Percentiles rank a stretch among this genome's conserved stretches.
These are phyloP conservation scores for Penicillium bovifimosum DNA, from an alignment of 495 filamentous ascomycete genomes.

Conservation along the genomic window DNA sequence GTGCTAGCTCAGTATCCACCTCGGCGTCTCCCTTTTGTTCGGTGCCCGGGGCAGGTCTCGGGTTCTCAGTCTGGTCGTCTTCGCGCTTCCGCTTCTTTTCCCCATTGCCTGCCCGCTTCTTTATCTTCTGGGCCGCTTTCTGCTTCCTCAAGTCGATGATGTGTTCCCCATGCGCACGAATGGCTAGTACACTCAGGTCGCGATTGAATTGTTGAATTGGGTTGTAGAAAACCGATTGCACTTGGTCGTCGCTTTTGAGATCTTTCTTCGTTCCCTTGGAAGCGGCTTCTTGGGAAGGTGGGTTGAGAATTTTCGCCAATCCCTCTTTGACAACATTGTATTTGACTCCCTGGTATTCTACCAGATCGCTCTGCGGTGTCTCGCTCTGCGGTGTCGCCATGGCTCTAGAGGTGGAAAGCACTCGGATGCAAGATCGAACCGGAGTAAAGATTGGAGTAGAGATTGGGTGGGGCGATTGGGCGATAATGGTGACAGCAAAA, in stretches of 20 bases:
- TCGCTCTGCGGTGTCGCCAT: slow-evolving; percentile 18
- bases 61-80: slow-evolving; percentile 19
- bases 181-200: slow-evolving; percentile 86
- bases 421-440: slow-evolving; percentile 5
- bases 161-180: slow-evolving; percentile 76
- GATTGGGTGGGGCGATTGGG: background rate
- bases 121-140: slow-evolving; percentile 33
- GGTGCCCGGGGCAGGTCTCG: slow-evolving; percentile 8
- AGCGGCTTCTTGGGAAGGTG: slow-evolving; percentile 42
- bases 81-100: slow-evolving; percentile 47
- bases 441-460: background rate
- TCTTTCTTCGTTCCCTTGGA: slow-evolving; percentile 39
- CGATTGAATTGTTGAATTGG: slow-evolving; percentile 98
- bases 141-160: slow-evolving; percentile 40
- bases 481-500: background rate
- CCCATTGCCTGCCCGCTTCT: slow-evolving; percentile 37
- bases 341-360: slow-evolving; percentile 41
- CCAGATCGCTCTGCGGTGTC: slow-evolving; percentile 15
- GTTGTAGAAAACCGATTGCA: slow-evolving; percentile 93
- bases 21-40: slow-evolving; percentile 12
- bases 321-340: slow-evolving; percentile 67
- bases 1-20: slow-evolving; percentile 2
- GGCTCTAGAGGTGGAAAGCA: background rate
- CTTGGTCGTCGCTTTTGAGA: slow-evolving; percentile 44
- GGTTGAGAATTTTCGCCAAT: slow-evolving; percentile 58